Base-by-base conservation (phyloP, 2,329 filamentous ascomycete species). In the Penicillium sp. region DNA sequence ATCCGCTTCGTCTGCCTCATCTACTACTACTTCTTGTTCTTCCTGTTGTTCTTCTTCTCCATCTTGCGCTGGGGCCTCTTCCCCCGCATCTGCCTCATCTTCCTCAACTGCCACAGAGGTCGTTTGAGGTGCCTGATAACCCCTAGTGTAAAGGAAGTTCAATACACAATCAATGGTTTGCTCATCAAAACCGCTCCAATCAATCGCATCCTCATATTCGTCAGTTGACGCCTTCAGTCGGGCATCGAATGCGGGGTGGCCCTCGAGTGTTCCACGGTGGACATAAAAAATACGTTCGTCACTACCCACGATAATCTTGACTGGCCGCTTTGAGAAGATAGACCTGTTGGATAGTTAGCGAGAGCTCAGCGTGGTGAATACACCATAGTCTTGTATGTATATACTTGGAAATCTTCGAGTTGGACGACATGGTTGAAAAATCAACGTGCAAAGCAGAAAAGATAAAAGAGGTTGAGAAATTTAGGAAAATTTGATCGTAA, bases 161-260 rank as follows among this genome's bases (percentile, higher is more conserved):
- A 55, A 26, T 8, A 45, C 48, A 8, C 53, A 55, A 35, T 55
- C 42, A 5, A 55, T 16, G 2, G 53, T 55, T 7, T 55, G 34
- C 29, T 55, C 53, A 1, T 52, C 40, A 29, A 52, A 55, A 3
- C 20, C 29, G 2, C 14, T n/a, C 53, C 53, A 55, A 26, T 52
- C 48, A n/a, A 55, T 32, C 13, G 31, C 16, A 1, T 45, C 18
- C n/a, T 46, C 42, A 9, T 34, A 55, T 7, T 55, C 34, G 13
- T 55, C 38, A 4, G 38, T 50, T 5, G 22, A 24, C 1, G 5
- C 18, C 29, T 49, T 53, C 13, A 53, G 8, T 7, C 34, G n/a
- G 13, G 35, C 13, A 8, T 55, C 48, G 3, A 55, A 52, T 46
- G 29, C 16, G 22, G 48, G 35, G 42, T 45, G 42, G 6, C 16